Conservation (phyloP, 192 early-diverging fungal species). For the Coemansia sp. region DNA sequence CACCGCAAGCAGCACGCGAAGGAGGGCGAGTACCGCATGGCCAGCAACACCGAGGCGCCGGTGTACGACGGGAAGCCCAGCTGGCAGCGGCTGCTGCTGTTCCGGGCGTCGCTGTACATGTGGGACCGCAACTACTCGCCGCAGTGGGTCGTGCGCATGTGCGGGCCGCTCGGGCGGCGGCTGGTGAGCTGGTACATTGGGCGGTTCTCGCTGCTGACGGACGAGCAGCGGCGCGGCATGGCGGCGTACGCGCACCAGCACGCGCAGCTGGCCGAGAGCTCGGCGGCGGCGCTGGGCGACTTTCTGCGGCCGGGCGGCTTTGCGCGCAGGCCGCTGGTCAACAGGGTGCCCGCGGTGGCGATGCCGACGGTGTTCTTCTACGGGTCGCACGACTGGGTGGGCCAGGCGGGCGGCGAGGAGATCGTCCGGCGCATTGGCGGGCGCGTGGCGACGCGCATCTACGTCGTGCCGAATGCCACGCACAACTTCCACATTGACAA, state of each 20-base stretch:
- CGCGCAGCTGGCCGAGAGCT: slow-evolving; percentile 69
- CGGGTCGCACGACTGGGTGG: slow-evolving; percentile 87
- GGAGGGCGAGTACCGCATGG: slow-evolving; percentile 4
- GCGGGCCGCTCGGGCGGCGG: slow-evolving; percentile 73
- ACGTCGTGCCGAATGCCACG: slow-evolving; percentile 58
- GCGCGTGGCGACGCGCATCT: slow-evolving; percentile 41
- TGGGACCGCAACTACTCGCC: slow-evolving; percentile 84
- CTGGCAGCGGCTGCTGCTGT: slow-evolving; percentile 25
- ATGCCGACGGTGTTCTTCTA: slow-evolving; percentile 82
- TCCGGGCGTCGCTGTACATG: slow-evolving; percentile 47
- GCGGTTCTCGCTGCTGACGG: slow-evolving; percentile 66
- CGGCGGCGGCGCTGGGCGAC: slow-evolving; percentile 77
- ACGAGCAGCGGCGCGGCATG: slow-evolving; percentile 64
- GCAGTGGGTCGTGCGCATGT: slow-evolving; percentile 70
- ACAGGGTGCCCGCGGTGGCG: slow-evolving; percentile 59
- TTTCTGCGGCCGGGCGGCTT: slow-evolving; percentile 79
- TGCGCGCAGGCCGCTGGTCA: slow-evolving; percentile 73
- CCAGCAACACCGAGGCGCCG: slow-evolving; percentile 28
- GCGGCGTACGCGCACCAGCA: slow-evolving; percentile 84
- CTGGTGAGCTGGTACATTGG: slow-evolving; percentile 57
- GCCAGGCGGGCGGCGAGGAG: slow-evolving; percentile 68
- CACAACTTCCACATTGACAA: slow-evolving; percentile 91
- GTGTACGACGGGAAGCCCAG: slow-evolving; percentile 34
- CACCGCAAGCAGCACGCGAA: slow-evolving; percentile 6
- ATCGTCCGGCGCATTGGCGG: slow-evolving; percentile 58